Conservation (phyloP, 2,329 filamentous ascomycete genomes). For the Pyrenophora teres region DNA sequence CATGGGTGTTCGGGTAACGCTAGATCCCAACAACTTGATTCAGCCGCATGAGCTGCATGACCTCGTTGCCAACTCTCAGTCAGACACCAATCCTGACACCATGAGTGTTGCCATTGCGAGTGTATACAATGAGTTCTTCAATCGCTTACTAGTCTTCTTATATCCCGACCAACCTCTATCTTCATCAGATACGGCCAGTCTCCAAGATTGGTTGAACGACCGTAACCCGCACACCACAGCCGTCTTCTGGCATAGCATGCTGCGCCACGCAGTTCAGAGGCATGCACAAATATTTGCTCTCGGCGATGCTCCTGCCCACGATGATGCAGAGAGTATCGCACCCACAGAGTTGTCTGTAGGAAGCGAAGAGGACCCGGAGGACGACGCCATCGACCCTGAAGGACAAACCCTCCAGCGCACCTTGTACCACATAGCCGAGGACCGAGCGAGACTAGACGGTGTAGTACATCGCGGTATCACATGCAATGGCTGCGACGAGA, state of each 20-base stretch:
- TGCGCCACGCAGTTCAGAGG: constrained; percentile 30
- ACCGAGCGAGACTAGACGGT: constrained; percentile 75
- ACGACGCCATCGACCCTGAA: constrained; percentile 48
- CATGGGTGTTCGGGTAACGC: constrained; percentile 28
- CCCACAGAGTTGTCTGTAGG: constrained; percentile 39
- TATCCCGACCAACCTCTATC: constrained; percentile 29
- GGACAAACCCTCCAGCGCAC: constrained; percentile 84
- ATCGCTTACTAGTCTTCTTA: constrained; percentile 31
- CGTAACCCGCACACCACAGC: constrained; percentile 18
- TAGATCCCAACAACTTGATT: constrained; percentile 32
- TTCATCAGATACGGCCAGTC: constrained; percentile 22
- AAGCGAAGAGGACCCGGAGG: constrained; percentile 48
- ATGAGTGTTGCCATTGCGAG: constrained; percentile 28
- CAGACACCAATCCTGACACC: constrained; percentile 23
- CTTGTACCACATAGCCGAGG: constrained; percentile 90
- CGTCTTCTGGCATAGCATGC: neutral
- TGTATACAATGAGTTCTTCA: constrained; percentile 39
- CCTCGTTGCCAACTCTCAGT: constrained; percentile 24
- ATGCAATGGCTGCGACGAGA: constrained; percentile 85
- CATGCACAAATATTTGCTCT: constrained; percentile 23
- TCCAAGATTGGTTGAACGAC: constrained; percentile 25
- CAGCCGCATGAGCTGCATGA: constrained; percentile 26
- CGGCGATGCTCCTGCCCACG: constrained; percentile 9
- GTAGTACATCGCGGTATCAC: constrained; percentile 92
- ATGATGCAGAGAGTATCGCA: constrained; percentile 38